Percentiles rank a stretch among this genome's conserved stretches.
phyloP scores from a whole-genome alignment of 2,329 filamentous ascomycete genomes.

The Colletotrichum tropicale region DNA sequence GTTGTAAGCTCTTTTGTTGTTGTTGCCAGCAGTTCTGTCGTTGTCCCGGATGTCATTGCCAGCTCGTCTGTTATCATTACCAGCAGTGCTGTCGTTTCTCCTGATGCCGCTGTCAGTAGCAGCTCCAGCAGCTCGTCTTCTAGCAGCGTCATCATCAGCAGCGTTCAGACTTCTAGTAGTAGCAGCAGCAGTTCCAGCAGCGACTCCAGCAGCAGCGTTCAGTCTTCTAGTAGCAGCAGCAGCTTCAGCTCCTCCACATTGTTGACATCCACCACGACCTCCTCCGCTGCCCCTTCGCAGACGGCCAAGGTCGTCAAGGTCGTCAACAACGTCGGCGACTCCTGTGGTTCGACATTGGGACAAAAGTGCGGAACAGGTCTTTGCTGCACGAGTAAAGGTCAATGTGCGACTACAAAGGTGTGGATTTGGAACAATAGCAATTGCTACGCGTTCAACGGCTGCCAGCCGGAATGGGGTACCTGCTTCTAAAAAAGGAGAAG shows the following conservation, averaged over 20 bases:
- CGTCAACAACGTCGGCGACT: not conserved
- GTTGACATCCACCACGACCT: not conserved
- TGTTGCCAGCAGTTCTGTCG: not conserved
- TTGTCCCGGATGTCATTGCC: not conserved
- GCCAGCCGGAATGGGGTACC: not conserved
- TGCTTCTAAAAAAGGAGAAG: not conserved
- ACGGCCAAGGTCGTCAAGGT: not conserved
- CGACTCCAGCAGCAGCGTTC: not conserved
- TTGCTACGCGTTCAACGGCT: not conserved
- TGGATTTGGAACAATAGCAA: not conserved
- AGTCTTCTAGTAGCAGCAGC: not conserved
- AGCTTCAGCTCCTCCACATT: not conserved
- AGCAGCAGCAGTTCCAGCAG: not conserved
- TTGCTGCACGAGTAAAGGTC: not conserved
- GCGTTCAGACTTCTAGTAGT: not conserved
- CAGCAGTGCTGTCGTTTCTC: not conserved
- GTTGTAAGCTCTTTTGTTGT: not conserved
- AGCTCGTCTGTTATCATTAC: not conserved
- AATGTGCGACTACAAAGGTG: not conserved
- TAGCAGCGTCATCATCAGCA: not conserved
- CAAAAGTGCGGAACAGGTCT: not conserved
- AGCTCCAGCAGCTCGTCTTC: not conserved
- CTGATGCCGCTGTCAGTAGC: not conserved
- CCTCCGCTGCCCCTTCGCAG: not conserved
- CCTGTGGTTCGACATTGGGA: not conserved